A percentile compares a stretch with the other conserved stretches of the same genome.
Conservation (phyloP, 106 monocot species). For the Platanthera zijinensis region DNA sequence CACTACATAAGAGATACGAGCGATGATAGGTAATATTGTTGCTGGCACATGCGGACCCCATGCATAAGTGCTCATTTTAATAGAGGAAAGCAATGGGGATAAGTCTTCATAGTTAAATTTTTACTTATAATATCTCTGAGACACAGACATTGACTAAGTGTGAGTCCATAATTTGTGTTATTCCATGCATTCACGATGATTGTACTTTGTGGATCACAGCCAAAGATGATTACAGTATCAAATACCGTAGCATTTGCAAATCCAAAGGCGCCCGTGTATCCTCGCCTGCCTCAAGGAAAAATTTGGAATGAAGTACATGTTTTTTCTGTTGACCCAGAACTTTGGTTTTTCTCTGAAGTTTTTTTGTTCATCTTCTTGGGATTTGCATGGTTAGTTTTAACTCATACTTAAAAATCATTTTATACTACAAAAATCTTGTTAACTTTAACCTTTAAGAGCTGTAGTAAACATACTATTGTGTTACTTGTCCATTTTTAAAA, state of each 20-base stretch:
- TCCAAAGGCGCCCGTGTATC: slow-evolving; percentile 93
- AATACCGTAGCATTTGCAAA: slow-evolving; percentile 60
- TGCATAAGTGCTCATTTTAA: not conserved
- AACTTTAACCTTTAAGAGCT: not conserved
- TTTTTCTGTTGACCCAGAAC: not conserved
- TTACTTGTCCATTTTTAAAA: not conserved
- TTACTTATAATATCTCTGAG: not conserved
- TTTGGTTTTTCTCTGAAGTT: not conserved
- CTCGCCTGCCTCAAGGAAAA: slow-evolving; percentile 90
- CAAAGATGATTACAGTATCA: slow-evolving; percentile 73
- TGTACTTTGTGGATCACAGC: slow-evolving; percentile 38
- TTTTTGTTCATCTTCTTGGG: not conserved
- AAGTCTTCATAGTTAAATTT: not conserved
- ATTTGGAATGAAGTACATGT: slow-evolving; percentile 83
- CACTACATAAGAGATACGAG: too few species aligned
- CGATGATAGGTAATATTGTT: too few species aligned
- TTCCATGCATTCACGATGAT: not conserved
- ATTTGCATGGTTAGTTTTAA: not conserved
- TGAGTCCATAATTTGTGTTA: not conserved
- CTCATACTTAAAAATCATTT: not conserved
- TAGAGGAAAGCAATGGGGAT: not conserved
- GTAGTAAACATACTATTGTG: not conserved
- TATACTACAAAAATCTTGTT: not conserved
- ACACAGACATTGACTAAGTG: not conserved
- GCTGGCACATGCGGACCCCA: too few species aligned